Percentiles rank a stretch among this genome's conserved stretches.
Evolutionary conservation across 768 basidiomycete species (phyloP).

Genomic region (Tricholoma matsutake): DNA sequence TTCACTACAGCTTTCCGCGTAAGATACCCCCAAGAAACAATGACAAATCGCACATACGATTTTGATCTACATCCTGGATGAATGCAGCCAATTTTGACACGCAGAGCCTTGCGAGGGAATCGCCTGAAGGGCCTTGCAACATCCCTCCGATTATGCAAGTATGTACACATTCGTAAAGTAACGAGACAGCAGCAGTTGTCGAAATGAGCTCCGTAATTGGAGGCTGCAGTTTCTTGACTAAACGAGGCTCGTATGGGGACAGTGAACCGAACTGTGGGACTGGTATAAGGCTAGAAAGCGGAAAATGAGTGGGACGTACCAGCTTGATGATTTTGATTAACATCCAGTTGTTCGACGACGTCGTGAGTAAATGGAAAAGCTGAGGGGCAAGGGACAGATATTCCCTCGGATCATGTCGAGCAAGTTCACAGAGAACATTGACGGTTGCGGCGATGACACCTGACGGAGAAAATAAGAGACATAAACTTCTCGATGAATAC

Average conservation of each 20-base stretch:
- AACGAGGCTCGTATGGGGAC: conserved; percentile 86
- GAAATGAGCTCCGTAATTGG: conserved; percentile 96
- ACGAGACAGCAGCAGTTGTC: conserved; percentile 91
- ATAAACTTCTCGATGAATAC: not conserved
- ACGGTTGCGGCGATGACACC: conserved; percentile 94
- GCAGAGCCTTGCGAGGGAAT: conserved; percentile 79
- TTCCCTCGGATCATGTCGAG: conserved; percentile 72
- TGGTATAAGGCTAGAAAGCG: conserved; percentile 6
- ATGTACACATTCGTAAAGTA: conserved; percentile 97
- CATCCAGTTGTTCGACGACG: conserved; percentile 99
- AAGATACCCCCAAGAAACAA: conserved; percentile 5
- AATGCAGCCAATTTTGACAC: conserved; percentile 93
- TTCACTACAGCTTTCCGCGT: conserved; percentile 61
- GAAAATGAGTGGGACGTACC: conserved; percentile 37
- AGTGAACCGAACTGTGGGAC: conserved; percentile 80
- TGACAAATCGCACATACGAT: conserved; percentile 56
- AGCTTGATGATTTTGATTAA: conserved; percentile 98
- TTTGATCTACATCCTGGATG: conserved; percentile 91
- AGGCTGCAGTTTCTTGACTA: conserved; percentile 91
- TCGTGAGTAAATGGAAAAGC: conserved; percentile 89
- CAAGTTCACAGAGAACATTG: conserved; percentile 92
- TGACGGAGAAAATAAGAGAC: conserved; percentile 22
- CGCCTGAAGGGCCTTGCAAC: conserved; percentile 76
- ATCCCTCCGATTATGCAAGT: conserved; percentile 98
- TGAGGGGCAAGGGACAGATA: conserved; percentile 89